Evolutionary conservation across 352 stramenopile species (phyloP), one percentile per base, ranked within the genome.

Genomic region (Phytophthora idaei): DNA sequence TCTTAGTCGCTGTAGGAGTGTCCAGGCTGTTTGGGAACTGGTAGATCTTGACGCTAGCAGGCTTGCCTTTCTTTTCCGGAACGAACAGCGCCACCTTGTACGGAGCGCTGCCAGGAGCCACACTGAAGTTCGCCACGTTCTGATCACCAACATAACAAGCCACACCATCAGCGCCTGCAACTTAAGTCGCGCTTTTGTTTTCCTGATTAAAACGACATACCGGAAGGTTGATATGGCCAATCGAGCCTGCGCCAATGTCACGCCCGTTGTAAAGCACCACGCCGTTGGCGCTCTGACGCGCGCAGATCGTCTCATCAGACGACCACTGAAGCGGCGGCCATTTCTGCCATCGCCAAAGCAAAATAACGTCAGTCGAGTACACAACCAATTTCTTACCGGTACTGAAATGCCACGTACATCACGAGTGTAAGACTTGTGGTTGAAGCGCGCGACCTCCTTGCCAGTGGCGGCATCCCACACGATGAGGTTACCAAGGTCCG

Each of bases 281-380:
- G 11, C 85, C 84, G 57, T 91, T 93, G 3, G 72, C 76, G 34
- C 83, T 93, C 69, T 91, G 82, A 41, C 88, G 88, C 2, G 74
- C 88, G 44, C 87, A 93, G 46, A 95, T 94, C 11, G 77, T 83
- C 73, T 98, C 92, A 56, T 98, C 90, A 31, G 81, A 85, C 36
- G 83, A 97, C 92, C 92, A 98, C 64, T 97, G 86, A 17, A 98
- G 71, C 53, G 86, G 92, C 15, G 92, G 92, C 92, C 92, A 98
- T 66, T 88, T 85, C 87, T 95, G 52, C 34, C 39, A 28, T 11
- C 17, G 64, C 5, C 11, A 64, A 37, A 15, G 10, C 34, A 64
- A 11, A 25, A 49, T 2, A 42, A 25, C 21, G 14, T 36, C 21
- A 39, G 28, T 39, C 14, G 1, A 37, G 27, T 1, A 14, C 27